phyloP scores from a whole-genome alignment of 768 basidiomycete genomes.

The Piloderma croceum region DNA sequence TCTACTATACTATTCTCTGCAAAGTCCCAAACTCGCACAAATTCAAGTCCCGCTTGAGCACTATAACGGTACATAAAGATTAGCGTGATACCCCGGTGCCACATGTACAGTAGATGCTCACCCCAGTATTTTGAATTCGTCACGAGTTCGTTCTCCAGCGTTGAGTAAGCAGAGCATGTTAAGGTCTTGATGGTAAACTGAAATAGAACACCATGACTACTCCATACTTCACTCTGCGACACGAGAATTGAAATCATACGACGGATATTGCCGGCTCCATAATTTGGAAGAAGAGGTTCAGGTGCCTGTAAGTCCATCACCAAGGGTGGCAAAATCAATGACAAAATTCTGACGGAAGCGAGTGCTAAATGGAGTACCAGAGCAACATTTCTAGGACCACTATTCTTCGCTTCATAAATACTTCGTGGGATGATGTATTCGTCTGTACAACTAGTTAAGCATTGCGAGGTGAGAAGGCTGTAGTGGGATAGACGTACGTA shows the following conservation, averaged over 20 bases:
- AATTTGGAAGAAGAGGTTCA: slow-evolving; percentile 28
- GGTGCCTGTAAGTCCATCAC: slow-evolving; percentile 24
- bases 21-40: too few relatives aligned
- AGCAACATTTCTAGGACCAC: background rate
- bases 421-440: slow-evolving; percentile 1
- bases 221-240: too few relatives aligned
- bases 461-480: background rate
- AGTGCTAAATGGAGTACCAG: background rate
- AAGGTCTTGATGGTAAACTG: slow-evolving; percentile 27
- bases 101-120: too few relatives aligned
- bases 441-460: background rate
- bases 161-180: slow-evolving; percentile 26
- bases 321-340: background rate
- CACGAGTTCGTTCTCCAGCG: slow-evolving; percentile 27
- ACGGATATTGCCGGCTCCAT: slow-evolving; percentile 24
- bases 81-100: too few relatives aligned
- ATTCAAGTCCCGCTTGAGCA: too few relatives aligned
- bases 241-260: too few relatives aligned
- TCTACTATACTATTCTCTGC: too few relatives aligned
- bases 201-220: too few relatives aligned
- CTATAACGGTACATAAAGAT: too few relatives aligned
- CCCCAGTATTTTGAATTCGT: slow-evolving; percentile 24
- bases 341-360: background rate
- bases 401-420: background rate
- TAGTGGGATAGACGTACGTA: slow-evolving; percentile 19